Base-by-base conservation (phyloP, 2,329 filamentous ascomycete species). In the Corinectria fuckeliana region DNA sequence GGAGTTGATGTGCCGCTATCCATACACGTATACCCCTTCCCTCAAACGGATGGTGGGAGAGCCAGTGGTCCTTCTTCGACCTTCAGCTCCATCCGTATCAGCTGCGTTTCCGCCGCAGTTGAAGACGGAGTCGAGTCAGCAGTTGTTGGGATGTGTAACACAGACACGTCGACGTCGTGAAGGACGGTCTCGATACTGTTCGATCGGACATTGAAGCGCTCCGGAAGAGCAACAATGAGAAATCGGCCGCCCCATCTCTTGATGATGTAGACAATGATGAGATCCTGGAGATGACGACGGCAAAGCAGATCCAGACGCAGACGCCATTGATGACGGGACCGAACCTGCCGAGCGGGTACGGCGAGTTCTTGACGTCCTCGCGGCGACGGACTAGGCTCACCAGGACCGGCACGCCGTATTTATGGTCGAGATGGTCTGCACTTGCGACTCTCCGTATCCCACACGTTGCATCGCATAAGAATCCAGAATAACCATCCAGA, bases 261-360 rank as follows among this genome's bases (percentile, higher is more conserved):
- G 91, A 94, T 65, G 83, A 91, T 73, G 91, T 88, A 2, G 85
- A 90, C 45, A 92, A 89, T 58, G 91, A 94, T 65, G 83, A 91
- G 73, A 92, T 96, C 48, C 80, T 96, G 78, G 92, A 93, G 42
- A 93, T 77, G 56, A 91, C 83, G 14, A 91, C 82, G 1, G 89
- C 84, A 16, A 93, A 80, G 28, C 79, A 74, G 58, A 93, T 91
- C 90, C 90, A 93, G 36, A 79, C 74, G 50, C 88, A 90, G 41
- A 87, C 75, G 30, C 85, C 73, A 71, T 93, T 93, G 73, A 92
- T 89, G 5, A 80, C 71, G 69, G 82, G 86, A 0, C 91, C 91
- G 64, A 91, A 88, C 44, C 76, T 82, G 4, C 91, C 90, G 0
- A 93, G 83, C 0, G 88, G 88, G 71, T 85, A 93, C 0, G 84